Evolutionary conservation across 2,329 filamentous ascomycete genomes (phyloP).

Genomic region (Colletotrichum nymphaeae): DNA sequence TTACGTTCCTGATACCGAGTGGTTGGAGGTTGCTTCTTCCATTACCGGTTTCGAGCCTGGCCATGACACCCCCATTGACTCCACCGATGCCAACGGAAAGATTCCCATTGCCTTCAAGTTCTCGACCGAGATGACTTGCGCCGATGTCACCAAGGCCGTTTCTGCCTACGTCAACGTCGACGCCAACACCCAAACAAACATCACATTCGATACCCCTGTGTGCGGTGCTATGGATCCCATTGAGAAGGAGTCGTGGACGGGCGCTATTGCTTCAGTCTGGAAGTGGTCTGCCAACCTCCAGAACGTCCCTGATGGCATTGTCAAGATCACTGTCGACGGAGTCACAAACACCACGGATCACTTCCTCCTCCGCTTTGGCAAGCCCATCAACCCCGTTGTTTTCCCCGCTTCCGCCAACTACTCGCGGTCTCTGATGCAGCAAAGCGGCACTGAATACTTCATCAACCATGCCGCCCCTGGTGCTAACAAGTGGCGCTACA

Average conservation of each 20-base stretch:
- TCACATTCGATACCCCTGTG: conserved; percentile 56
- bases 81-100: conserved; percentile 56
- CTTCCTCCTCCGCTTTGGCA: conserved; percentile 69
- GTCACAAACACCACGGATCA: conserved; percentile 66
- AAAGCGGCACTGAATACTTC: conserved; percentile 51
- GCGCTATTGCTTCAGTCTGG: conserved; percentile 66
- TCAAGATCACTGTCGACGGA: conserved; percentile 64
- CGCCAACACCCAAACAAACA: conserved; percentile 51
- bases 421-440: conserved; percentile 60
- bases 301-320: conserved; percentile 70
- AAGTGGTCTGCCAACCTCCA: conserved; percentile 62
- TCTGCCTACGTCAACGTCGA: conserved; percentile 64
- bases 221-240: conserved; percentile 54
- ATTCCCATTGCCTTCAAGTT: conserved; percentile 64
- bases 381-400: conserved; percentile 67
- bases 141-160: conserved; percentile 61
- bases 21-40: conserved; percentile 54
- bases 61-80: conserved; percentile 68
- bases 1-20: conserved; percentile 59
- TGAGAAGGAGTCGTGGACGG: conserved; percentile 54
- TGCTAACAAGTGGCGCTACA: conserved; percentile 72
- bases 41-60: conserved; percentile 71
- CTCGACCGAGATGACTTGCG: conserved; percentile 70
- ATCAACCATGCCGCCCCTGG: conserved; percentile 71
- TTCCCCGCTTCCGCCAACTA: conserved; percentile 64